Evolutionary conservation across 225 moss, liverwort and hornwort genomes (phyloP).

Genomic region (Bryum argenteum): DNA sequence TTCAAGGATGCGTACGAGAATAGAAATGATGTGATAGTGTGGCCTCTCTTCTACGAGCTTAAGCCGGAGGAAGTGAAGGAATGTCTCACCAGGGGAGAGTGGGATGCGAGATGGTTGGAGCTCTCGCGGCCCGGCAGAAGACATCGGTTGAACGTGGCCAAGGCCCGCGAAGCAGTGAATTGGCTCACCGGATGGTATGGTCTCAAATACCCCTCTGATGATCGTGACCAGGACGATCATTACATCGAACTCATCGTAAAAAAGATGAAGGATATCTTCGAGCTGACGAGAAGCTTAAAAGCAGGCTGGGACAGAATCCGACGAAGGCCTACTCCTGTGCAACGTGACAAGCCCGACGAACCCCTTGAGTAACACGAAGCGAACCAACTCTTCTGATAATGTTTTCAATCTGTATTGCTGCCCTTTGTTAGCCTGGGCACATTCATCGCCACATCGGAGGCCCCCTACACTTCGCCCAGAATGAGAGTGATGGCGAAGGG

Average conservation of each 20-base stretch:
- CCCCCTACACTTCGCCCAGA: too few relatives aligned
- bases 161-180: background rate
- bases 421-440: too few relatives aligned
- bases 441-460: too few relatives aligned
- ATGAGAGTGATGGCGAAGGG: too few relatives aligned
- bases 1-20: background rate
- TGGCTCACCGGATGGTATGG: accelerated
- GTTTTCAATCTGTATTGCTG: too few relatives aligned
- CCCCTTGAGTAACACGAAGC: too few relatives aligned
- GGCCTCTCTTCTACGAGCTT: background rate
- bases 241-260: background rate
- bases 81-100: accelerated
- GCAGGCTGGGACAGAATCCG: too few relatives aligned
- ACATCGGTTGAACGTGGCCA: background rate
- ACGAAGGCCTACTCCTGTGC: too few relatives aligned
- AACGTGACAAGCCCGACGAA: too few relatives aligned
- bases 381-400: too few relatives aligned
- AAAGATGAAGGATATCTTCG: background rate
- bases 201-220: accelerated
- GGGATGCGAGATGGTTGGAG: background rate
- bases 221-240: accelerated
- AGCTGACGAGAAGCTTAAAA: accelerated
- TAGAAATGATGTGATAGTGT: background rate
- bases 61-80: accelerated
- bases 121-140: accelerated